Percentiles rank a stretch among this genome's conserved stretches.
Conservation (phyloP, 73 alveolate genomes). For the Diophrys sp. region DNA sequence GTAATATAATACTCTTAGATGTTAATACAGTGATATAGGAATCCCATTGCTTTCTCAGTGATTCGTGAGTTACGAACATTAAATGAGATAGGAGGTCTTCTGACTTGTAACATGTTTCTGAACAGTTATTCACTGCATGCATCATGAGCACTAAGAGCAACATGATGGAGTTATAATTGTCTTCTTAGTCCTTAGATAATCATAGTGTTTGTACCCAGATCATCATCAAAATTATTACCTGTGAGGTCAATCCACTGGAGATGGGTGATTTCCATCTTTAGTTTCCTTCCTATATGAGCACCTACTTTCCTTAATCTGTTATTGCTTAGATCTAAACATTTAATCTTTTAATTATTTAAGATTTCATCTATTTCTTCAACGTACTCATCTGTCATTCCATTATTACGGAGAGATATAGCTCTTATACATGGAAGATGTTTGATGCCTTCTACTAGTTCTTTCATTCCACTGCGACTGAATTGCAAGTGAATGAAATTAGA, state of each 20-base stretch:
- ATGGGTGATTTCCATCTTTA: slow-evolving; percentile 29
- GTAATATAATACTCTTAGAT: slow-evolving; percentile 22
- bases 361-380: slow-evolving; percentile 45
- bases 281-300: slow-evolving; percentile 41
- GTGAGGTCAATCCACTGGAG: slow-evolving; percentile 48
- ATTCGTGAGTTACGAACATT: slow-evolving; percentile 35
- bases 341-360: slow-evolving; percentile 23
- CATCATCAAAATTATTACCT: slow-evolving; percentile 35
- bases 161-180: slow-evolving; percentile 12
- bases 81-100: slow-evolving; percentile 42
- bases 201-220: slow-evolving; percentile 11
- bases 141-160: slow-evolving; percentile 30
- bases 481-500: slow-evolving; percentile 28
- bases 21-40: slow-evolving; percentile 7
- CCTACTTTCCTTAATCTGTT: slow-evolving; percentile 32
- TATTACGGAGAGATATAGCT: slow-evolving; percentile 24
- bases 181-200: slow-evolving; percentile 38
- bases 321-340: slow-evolving; percentile 35
- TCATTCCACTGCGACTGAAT: slow-evolving; percentile 39
- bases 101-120: slow-evolving; percentile 17
- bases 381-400: slow-evolving; percentile 49
- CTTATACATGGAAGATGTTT: slow-evolving; percentile 44
- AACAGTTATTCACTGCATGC: slow-evolving; percentile 25
- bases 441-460: slow-evolving; percentile 46
- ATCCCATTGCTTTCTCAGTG: slow-evolving; percentile 20